Evolutionary conservation across 2,329 filamentous ascomycete genomes (phyloP), one percentile per base, ranked within the genome.

Genomic region (Calonectria hawksworthii): DNA sequence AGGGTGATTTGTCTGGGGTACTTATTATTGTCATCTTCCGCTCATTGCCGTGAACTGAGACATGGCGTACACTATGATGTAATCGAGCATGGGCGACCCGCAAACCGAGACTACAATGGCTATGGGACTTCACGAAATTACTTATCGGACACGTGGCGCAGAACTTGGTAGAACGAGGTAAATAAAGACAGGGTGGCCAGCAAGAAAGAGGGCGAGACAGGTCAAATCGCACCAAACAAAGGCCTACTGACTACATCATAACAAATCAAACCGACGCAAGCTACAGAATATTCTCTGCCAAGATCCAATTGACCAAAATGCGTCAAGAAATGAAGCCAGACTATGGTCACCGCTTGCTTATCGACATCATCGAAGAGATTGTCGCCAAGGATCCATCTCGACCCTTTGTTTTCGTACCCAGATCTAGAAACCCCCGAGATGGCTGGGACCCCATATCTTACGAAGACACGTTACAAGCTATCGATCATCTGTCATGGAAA

Each of bases 361-460:
- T 67, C 38, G 16, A 51, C 30, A 72, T 67, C n/a, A 28, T 72
- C 16, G 63, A 72, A n/a, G 28, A 36, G 3, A 50, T 54, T 18
- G 61, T 32, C n/a, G 23, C 28, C 18, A 61, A 11, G 18, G 63
- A 72, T 28, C 69, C 69, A 16, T 50, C 51, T 1, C 32, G 69
- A 3, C 36, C 51, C 7, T 72, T 66, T 50, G 36, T 67, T 23
- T 72, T 38, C 26, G n/a, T 51, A 2, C 69, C 69, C 4, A 47
- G 23, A 21, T 36, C 69, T 9, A 59, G 30, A n/a, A 34, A 38
- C 10, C 51, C 51, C 4, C 26, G 16, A 2, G 61, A 59, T 8
- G 69, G 63, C 34, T 72, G 69, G 69, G 38, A 72, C 8, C 36
- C 61, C 14, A 10, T 72, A 23, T 59, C 61, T 23, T 72, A 36